Conservation (phyloP, 352 stramenopile species). For the Blastocystis sp. region DNA sequence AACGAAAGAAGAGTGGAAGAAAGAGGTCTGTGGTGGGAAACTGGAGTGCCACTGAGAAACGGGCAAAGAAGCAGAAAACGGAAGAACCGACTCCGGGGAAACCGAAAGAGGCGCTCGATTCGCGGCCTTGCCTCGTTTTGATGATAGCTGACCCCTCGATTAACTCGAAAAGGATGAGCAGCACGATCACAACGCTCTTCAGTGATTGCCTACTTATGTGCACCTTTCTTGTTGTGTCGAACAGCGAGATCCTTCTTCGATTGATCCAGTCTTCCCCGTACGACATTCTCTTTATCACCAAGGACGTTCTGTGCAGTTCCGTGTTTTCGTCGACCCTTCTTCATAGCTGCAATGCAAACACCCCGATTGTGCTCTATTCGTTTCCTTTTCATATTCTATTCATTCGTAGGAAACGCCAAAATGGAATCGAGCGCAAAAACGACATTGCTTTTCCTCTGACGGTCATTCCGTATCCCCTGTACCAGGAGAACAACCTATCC, state of each 20-base stretch:
- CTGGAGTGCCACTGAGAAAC: not conserved
- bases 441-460: not conserved
- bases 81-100: not conserved
- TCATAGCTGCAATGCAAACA: not conserved
- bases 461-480: not conserved
- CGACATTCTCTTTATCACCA: constrained; percentile 40
- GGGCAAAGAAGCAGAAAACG: not conserved
- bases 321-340: not conserved
- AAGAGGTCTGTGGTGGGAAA: not conserved
- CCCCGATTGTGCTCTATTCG: constrained; percentile 48
- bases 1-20: not conserved
- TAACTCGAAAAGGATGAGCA: constrained; percentile 27
- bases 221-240: constrained; percentile 45
- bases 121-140: constrained; percentile 26
- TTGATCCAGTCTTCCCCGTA: not conserved
- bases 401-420: not conserved
- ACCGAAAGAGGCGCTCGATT: not conserved
- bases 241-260: not conserved
- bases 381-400: not conserved
- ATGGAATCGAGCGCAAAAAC: not conserved
- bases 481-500: not conserved
- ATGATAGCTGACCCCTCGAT: constrained; percentile 31
- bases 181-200: constrained; percentile 41
- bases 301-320: not conserved
- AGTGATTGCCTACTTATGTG: constrained; percentile 39